Percentiles rank a stretch among this genome's conserved stretches.
Evolutionary conservation across 345 rosid genomes (phyloP).

Genomic region (Eucalyptus sp.): DNA sequence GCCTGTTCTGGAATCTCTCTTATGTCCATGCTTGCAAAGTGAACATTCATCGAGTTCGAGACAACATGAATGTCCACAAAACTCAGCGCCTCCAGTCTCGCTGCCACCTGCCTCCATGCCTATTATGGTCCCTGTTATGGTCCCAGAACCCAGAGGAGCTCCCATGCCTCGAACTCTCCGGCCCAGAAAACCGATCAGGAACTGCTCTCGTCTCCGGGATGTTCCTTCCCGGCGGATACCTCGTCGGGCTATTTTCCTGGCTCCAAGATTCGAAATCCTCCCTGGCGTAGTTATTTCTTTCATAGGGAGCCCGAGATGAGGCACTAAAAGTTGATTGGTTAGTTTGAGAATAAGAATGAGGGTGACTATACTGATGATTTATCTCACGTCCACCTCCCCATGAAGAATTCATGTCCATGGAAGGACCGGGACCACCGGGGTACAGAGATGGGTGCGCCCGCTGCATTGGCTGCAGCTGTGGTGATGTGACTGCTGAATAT

Average conservation of each 20-base stretch:
- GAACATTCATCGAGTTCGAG: neutral
- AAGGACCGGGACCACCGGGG: neutral
- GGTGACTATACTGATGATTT: neutral
- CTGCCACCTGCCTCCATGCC: slow-evolving; percentile 42
- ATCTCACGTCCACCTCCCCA: neutral
- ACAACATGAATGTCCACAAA: neutral
- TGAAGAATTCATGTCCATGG: neutral
- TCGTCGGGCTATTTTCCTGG: slow-evolving; percentile 66
- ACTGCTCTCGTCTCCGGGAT: slow-evolving; percentile 8
- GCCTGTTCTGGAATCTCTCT: neutral
- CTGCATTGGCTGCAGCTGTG: neutral
- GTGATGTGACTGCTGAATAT: neutral
- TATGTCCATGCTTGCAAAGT: neutral
- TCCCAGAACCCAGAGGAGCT: slow-evolving; percentile 31
- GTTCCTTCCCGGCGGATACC: slow-evolving; percentile 25
- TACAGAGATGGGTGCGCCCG: neutral
- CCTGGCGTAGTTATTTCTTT: neutral
- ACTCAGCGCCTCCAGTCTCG: slow-evolving; percentile 19
- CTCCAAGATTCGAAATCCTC: slow-evolving; percentile 85
- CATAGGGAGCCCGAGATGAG: neutral
- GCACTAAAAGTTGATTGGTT: neutral
- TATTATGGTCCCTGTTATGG: slow-evolving; percentile 1
- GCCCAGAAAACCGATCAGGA: slow-evolving; percentile 3
- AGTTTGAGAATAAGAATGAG: neutral
- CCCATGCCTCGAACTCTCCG: slow-evolving; percentile 37